phyloP scores from a whole-genome alignment of 768 basidiomycete genomes.

The Amanita phalloides region DNA sequence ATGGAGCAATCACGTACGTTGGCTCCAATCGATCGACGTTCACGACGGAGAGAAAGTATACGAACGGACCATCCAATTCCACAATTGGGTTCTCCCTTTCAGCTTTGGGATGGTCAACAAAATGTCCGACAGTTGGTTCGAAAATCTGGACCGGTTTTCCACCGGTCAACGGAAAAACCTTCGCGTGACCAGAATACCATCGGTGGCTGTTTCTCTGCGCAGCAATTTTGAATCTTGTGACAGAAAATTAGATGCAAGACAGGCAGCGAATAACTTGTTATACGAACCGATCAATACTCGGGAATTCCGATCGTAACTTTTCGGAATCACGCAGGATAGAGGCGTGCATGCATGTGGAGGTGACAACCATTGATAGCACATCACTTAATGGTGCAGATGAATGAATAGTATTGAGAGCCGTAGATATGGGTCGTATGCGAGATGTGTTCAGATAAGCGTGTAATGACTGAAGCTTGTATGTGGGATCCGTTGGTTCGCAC shows the following conservation, averaged over 20 bases:
- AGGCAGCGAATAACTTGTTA: not conserved
- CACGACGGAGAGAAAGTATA: slow-evolving; percentile 75
- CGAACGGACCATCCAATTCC: slow-evolving; percentile 65
- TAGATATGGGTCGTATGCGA: slow-evolving; percentile 30
- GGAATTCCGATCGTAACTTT: slow-evolving; percentile 50
- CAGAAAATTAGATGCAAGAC: not conserved
- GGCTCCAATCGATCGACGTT: slow-evolving; percentile 86
- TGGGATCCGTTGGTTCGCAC: slow-evolving; percentile 12
- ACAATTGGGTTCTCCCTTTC: slow-evolving; percentile 24
- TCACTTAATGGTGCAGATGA: slow-evolving; percentile 17
- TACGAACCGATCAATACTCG: slow-evolving; percentile 52
- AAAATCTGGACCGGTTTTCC: slow-evolving; percentile 44
- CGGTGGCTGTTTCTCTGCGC: slow-evolving; percentile 62
- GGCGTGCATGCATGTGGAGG: slow-evolving; percentile 81
- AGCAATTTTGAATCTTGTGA: slow-evolving; percentile 70
- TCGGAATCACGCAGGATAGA: slow-evolving; percentile 79
- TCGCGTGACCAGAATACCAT: slow-evolving; percentile 58
- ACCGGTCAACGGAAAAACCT: slow-evolving; percentile 37
- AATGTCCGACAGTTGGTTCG: slow-evolving; percentile 36
- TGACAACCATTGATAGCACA: slow-evolving; percentile 65
- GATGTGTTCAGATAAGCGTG: slow-evolving; percentile 34
- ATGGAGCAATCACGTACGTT: slow-evolving; percentile 67
- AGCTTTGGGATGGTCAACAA: slow-evolving; percentile 30
- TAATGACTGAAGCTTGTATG: slow-evolving; percentile 46
- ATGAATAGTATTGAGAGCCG: slow-evolving; percentile 39